Evolutionary conservation across 1,284 basidiomycete species (phyloP), one percentile per base, ranked within the genome.

Genomic region (Mycocalia duriaeana): DNA sequence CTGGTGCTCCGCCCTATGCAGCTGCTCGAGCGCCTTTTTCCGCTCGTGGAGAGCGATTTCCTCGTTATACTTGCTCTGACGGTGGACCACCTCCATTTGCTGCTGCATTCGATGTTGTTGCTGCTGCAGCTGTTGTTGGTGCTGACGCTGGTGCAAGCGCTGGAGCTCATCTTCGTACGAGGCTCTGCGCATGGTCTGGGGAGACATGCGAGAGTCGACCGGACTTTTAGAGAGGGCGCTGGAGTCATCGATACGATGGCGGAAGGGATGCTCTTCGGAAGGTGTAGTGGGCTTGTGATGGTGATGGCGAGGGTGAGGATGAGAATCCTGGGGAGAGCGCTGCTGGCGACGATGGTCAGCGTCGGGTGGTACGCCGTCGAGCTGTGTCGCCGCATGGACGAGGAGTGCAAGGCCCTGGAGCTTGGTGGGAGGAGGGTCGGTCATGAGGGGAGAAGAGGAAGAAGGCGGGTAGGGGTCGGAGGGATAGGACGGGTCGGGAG

Each of bases 71-170:
- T n/a, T n/a, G n/a, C n/a, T n/a, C 36, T 18, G 52, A 28, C 57
- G 58, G n/a, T 31, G 28, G n/a, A 9, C 28, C 28, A 31, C 8
- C 28, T n/a, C n/a, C n/a, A 9, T 8, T 31, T 31, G 28, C n/a
- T 31, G 28, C 28, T 31, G 28, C 28, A 31, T 9, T 4, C 52
- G 52, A 20, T 57, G 56, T 45, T 59, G 57, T 38, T 61, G 55
- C 22, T 49, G 49, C 26, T 55, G 45, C 38, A 57, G 53, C 38
- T 52, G 56, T 11, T 58, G 53, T 31, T 59, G 58, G 38, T 58
- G 57, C 4, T 51, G 50, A 9, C 51, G 55, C 40, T 56, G 56
- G 7, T 11, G 9, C 16, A 11, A 9, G 7, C 36, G 8, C 36
- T 38, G 36, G 7, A 8, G 9, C 11, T 38, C n/a, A n/a, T n/a